phyloP scores from a whole-genome alignment of 768 basidiomycete species.

The Rubroboletus satanas region DNA sequence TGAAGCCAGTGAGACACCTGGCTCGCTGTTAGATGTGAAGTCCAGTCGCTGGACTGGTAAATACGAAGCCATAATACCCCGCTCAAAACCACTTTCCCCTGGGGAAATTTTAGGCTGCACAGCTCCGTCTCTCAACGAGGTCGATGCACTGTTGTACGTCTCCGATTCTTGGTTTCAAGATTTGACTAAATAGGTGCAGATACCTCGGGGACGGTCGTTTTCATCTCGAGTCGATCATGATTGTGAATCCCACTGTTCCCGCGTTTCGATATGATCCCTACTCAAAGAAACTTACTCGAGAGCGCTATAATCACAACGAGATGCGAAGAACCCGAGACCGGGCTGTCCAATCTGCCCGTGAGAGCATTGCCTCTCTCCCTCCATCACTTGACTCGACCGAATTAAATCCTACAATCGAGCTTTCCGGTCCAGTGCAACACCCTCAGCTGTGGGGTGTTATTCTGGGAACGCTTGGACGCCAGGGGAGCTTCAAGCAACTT shows the following conservation, averaged over 20 bases:
- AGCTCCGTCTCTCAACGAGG: conserved; percentile 71
- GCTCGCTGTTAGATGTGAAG: conserved; percentile 2
- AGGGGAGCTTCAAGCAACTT: conserved; percentile 88
- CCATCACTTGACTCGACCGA: conserved; percentile 6
- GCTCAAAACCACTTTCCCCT: conserved; percentile 88
- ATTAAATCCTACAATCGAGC: conserved; percentile 15
- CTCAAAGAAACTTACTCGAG: conserved; percentile 92
- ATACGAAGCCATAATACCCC: conserved; percentile 76
- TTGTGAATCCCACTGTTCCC: conserved; percentile 92
- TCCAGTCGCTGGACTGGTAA: conserved; percentile 48
- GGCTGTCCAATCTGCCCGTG: conserved; percentile 71
- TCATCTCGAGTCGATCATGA: conserved; percentile 98
- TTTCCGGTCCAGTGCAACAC: conserved; percentile 12
- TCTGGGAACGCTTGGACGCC: conserved; percentile 90
- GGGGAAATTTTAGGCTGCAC: conserved; percentile 98
- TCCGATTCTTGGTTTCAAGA: not conserved
- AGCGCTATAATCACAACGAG: conserved; percentile 83
- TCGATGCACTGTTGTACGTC: conserved; percentile 88
- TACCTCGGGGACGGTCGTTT: conserved; percentile 98
- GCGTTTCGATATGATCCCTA: conserved; percentile 99
- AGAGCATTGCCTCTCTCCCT: conserved; percentile 47
- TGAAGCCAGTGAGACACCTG: conserved; percentile 2
- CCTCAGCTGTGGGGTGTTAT: conserved; percentile 78
- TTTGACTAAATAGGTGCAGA: conserved; percentile 39
- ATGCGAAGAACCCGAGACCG: conserved; percentile 76